Evolutionary conservation across 2,329 filamentous ascomycete genomes (phyloP).

Genomic region (Emmonsia crescens): DNA sequence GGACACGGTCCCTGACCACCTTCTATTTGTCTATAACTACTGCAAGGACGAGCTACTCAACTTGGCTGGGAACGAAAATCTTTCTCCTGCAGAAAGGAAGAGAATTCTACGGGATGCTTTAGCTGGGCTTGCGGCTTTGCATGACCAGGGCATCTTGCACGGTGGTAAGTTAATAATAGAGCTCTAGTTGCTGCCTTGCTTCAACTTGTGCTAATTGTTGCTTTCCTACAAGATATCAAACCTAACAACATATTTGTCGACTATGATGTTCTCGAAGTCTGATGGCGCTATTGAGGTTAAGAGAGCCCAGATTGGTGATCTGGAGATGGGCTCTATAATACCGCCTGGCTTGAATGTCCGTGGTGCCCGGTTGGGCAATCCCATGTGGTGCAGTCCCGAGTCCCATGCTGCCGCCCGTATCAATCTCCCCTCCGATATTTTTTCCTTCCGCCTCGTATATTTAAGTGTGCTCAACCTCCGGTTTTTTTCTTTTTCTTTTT

Average conservation of each 20-base stretch:
- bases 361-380: slow-evolving; percentile 7
- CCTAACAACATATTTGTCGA: slow-evolving; percentile 9
- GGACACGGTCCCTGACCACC: slow-evolving; percentile 7
- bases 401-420: slow-evolving; percentile 7
- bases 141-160: slow-evolving; percentile 7
- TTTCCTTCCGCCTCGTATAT: slow-evolving; percentile 8
- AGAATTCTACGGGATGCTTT: slow-evolving; percentile 6
- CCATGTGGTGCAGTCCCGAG: slow-evolving; percentile 8
- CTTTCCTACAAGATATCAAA: slow-evolving; percentile 8
- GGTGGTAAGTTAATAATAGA: background rate
- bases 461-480: slow-evolving; percentile 4
- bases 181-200: background rate
- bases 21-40: slow-evolving; percentile 8
- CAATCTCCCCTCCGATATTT: slow-evolving; percentile 5
- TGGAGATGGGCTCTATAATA: slow-evolving; percentile 6
- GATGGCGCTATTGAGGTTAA: slow-evolving; percentile 1
- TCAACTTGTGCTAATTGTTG: background rate
- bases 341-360: slow-evolving; percentile 7
- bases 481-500: too few relatives aligned
- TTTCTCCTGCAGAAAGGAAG: slow-evolving; percentile 2
- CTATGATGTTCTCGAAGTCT: slow-evolving; percentile 1
- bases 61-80: background rate
- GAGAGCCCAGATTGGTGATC: slow-evolving; percentile 4
- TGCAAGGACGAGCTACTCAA: slow-evolving; percentile 6
- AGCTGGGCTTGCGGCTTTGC: slow-evolving; percentile 5